Conservation (phyloP, 371 early-diverging fungal species). For the Syncephalastrum racemosum region DNA sequence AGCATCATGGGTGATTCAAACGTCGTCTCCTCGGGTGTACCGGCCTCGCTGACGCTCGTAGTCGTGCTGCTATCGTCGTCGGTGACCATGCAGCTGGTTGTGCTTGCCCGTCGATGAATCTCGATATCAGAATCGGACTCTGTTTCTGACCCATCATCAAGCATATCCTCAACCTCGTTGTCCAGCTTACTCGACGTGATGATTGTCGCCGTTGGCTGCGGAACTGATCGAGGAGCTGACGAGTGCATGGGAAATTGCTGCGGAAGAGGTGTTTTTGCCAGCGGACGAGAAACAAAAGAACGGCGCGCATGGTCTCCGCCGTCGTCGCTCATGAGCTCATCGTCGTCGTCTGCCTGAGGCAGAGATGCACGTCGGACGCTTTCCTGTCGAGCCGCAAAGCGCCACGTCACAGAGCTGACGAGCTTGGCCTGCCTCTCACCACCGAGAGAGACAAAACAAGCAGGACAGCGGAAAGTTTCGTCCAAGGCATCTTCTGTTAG, state of each 20-base stretch:
- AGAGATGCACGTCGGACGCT: constrained; percentile 28
- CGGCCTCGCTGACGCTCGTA: constrained; percentile 32
- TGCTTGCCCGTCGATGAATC: too few species aligned
- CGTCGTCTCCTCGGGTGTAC: constrained; percentile 28
- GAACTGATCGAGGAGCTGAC: neutral
- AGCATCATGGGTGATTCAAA: constrained; percentile 16
- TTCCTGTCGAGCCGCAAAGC: constrained; percentile 36
- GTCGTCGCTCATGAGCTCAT: constrained; percentile 11
- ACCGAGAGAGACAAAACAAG: constrained; percentile 30
- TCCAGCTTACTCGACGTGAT: constrained; percentile 3
- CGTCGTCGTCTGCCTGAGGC: constrained; percentile 22
- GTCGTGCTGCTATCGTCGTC: constrained; percentile 8
- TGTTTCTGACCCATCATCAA: neutral
- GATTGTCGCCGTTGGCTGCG: neutral
- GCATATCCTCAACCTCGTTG: constrained; percentile 2
- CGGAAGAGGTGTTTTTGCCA: too few species aligned
- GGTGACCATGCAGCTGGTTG: neutral
- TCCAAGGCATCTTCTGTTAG: constrained; percentile 40
- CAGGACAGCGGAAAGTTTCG: constrained; percentile 54
- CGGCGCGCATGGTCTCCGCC: neutral
- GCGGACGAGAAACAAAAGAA: neutral
- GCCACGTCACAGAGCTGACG: constrained; percentile 32
- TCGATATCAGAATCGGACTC: neutral
- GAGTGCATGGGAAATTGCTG: neutral
- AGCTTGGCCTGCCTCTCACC: constrained; percentile 4